Evolutionary conservation across 2,329 filamentous ascomycete species (phyloP).

Genomic region (Aspergillus quadrilineatus): DNA sequence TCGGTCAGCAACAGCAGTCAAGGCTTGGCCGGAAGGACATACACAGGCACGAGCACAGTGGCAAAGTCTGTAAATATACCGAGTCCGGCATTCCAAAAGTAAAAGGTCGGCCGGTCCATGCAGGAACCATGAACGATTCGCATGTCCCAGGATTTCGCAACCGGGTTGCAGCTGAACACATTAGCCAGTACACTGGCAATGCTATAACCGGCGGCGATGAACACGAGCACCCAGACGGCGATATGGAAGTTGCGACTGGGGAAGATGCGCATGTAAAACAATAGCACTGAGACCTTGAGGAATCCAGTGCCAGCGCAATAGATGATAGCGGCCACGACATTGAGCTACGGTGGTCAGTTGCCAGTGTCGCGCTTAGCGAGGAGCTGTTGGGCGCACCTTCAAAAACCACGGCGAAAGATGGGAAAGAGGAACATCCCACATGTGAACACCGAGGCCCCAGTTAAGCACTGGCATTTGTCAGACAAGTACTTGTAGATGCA

Average conservation of each 20-base stretch:
- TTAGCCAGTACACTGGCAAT: slow-evolving; percentile 29
- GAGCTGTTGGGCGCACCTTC: slow-evolving; percentile 17
- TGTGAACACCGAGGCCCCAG: slow-evolving; percentile 29
- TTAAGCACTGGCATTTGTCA: slow-evolving; percentile 24
- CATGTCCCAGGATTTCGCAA: slow-evolving; percentile 28
- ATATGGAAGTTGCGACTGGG: slow-evolving; percentile 27
- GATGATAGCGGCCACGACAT: slow-evolving; percentile 29
- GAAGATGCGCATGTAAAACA: slow-evolving; percentile 32
- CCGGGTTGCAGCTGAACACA: slow-evolving; percentile 28
- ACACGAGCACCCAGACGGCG: slow-evolving; percentile 24
- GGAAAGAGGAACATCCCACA: slow-evolving; percentile 28
- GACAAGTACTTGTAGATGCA: not conserved
- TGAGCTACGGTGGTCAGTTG: slow-evolving; percentile 19
- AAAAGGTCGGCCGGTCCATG: slow-evolving; percentile 30
- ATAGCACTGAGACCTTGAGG: slow-evolving; percentile 32
- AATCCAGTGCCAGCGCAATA: slow-evolving; percentile 32
- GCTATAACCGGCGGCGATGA: slow-evolving; percentile 28
- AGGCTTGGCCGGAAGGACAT: not conserved
- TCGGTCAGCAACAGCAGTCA: not conserved
- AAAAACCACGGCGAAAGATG: slow-evolving; percentile 24
- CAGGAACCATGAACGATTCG: slow-evolving; percentile 22
- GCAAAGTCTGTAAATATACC: slow-evolving; percentile 31
- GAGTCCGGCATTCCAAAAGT: slow-evolving; percentile 31
- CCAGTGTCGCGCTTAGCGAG: not conserved
- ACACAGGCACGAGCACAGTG: slow-evolving; percentile 32